These are phyloP conservation scores for Silene uniflora DNA, from an alignment of 148 eudicot genomes.

Conservation along the genomic window DNA sequence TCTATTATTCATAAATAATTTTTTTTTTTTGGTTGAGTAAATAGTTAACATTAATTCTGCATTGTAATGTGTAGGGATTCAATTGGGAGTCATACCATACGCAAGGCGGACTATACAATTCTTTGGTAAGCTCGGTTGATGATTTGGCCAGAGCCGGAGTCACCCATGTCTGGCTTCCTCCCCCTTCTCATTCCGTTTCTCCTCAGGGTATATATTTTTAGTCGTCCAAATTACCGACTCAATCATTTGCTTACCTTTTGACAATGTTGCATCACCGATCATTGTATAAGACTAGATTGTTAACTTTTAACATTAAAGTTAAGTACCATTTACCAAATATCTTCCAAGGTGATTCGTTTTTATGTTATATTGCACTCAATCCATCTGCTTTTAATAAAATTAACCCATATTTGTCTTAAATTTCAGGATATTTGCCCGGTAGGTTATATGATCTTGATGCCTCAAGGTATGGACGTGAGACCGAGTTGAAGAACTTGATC, in stretches of 20 bases:
- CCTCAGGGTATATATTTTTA: conserved; percentile 76
- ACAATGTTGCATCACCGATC: too few species aligned
- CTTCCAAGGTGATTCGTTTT: conserved; percentile 42
- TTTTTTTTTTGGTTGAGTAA: too few species aligned
- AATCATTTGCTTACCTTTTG: too few species aligned
- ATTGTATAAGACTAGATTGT: too few species aligned
- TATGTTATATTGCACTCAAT: too few species aligned
- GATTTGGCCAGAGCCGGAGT: conserved; percentile 64
- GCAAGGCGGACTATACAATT: conserved; percentile 65
- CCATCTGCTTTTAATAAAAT: too few species aligned
- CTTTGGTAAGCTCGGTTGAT: conserved; percentile 22
- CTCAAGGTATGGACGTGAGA: conserved; percentile 43
- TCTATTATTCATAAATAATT: too few species aligned
- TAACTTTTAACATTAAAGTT: too few species aligned
- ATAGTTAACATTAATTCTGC: neutral
- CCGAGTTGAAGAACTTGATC: conserved; percentile 36
- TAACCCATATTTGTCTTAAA: neutral
- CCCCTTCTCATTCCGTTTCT: conserved; percentile 63
- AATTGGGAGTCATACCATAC: conserved; percentile 69
- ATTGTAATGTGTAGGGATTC: conserved; percentile 47
- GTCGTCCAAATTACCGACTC: too few species aligned
- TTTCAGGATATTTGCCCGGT: conserved; percentile 43
- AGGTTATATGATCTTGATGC: conserved; percentile 56
- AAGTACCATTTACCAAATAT: too few species aligned
- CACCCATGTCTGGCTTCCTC: conserved; percentile 88